Conservation (phyloP, 2,329 filamentous ascomycete species). For the Chrysoporthe austroafricana region DNA sequence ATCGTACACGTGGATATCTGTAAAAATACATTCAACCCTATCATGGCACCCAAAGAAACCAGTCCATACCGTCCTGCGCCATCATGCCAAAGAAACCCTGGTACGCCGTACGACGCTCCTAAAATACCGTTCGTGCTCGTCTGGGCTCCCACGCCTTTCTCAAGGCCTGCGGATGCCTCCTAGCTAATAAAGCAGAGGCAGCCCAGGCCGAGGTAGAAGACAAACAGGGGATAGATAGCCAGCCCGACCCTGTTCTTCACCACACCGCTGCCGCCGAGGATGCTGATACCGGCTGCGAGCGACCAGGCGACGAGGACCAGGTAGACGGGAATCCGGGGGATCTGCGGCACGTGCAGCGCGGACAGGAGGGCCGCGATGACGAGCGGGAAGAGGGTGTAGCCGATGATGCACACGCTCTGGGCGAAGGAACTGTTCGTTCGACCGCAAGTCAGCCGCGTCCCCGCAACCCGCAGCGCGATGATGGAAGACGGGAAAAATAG, state of each 20-base stretch:
- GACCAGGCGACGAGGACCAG: slow-evolving; percentile 89
- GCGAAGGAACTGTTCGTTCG: slow-evolving; percentile 78
- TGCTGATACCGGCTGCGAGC: slow-evolving; percentile 91
- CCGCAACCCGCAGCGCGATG: slow-evolving; percentile 15
- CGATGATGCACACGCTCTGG: slow-evolving; percentile 96
- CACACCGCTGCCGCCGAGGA: slow-evolving; percentile 91
- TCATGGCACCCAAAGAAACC: slow-evolving; percentile 12
- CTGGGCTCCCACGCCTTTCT: background rate
- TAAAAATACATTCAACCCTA: slow-evolving; percentile 17
- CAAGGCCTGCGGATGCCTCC: slow-evolving; percentile 2
- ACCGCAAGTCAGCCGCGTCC: background rate
- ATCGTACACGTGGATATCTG: slow-evolving; percentile 25
- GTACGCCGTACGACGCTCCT: slow-evolving; percentile 15
- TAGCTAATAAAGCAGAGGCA: slow-evolving; percentile 97
- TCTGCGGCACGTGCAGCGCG: slow-evolving; percentile 76
- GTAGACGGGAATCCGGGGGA: slow-evolving; percentile 89
- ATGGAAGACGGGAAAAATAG: slow-evolving; percentile 7
- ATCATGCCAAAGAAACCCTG: slow-evolving; percentile 23
- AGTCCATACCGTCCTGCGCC: slow-evolving; percentile 24
- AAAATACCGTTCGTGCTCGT: background rate
- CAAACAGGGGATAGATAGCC: slow-evolving; percentile 91
- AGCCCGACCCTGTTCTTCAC: slow-evolving; percentile 92
- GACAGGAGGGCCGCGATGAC: slow-evolving; percentile 92
- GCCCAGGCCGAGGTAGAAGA: slow-evolving; percentile 92
- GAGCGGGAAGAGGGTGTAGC: slow-evolving; percentile 95